A percentile compares a stretch with the other conserved stretches of the same genome.
phyloP scores from a whole-genome alignment of 805 yeast species.

The Maudiozyma turicensis region DNA sequence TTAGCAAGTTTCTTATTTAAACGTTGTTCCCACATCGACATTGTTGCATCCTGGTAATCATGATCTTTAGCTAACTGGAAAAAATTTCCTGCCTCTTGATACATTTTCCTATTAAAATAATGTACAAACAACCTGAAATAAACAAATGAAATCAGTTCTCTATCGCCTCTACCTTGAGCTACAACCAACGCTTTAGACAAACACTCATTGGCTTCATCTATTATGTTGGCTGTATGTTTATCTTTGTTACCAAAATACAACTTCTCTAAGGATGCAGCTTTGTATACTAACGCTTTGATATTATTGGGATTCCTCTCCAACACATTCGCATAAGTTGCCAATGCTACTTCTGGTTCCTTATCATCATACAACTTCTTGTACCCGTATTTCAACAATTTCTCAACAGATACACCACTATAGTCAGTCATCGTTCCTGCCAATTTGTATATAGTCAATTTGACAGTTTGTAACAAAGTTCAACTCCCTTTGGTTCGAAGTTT shows the following conservation, averaged over 20 bases:
- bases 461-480: no score
- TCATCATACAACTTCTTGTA: conserved; percentile 35
- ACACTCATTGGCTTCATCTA: conserved; percentile 31
- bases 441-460: neutral
- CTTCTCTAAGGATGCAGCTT: conserved; percentile 43
- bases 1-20: conserved; percentile 10
- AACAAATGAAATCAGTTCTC: conserved; percentile 38
- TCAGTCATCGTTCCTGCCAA: neutral
- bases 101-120: conserved; percentile 37
- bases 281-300: conserved; percentile 37
- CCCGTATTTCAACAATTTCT: conserved; percentile 34
- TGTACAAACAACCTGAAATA: conserved; percentile 41
- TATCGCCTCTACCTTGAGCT: conserved; percentile 39
- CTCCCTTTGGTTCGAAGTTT: no score
- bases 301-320: conserved; percentile 37
- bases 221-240: conserved; percentile 36
- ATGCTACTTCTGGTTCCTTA: conserved; percentile 38
- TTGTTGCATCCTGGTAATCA: conserved; percentile 37
- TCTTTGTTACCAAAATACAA: conserved; percentile 30
- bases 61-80: conserved; percentile 35
- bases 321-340: conserved; percentile 32
- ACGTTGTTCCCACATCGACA: conserved; percentile 36
- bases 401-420: conserved; percentile 19
- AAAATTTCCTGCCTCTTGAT: conserved; percentile 32
- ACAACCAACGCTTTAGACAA: conserved; percentile 33